These are phyloP conservation scores for Solanum raphanifolium DNA, from an alignment of 257 asterid genomes.

Conservation along the genomic window DNA sequence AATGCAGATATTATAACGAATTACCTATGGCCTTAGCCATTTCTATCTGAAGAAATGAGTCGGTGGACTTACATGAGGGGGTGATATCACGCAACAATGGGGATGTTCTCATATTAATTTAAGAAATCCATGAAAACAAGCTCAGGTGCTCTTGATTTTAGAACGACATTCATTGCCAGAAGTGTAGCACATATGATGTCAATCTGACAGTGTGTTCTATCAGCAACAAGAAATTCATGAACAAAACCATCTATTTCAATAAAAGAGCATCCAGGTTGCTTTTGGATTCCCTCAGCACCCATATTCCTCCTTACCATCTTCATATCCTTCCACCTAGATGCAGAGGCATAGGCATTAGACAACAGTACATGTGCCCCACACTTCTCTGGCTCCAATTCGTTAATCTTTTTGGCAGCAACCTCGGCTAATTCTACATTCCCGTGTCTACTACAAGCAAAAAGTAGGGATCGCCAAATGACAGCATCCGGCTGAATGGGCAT, in stretches of 20 bases:
- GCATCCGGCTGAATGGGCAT: background rate
- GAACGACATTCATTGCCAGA: background rate
- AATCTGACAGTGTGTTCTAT: background rate
- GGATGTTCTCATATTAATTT: background rate
- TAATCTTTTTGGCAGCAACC: background rate
- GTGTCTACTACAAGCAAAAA: constrained; percentile 4
- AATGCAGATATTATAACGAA: background rate
- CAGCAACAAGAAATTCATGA: constrained; percentile 10
- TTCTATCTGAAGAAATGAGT: background rate
- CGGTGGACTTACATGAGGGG: background rate
- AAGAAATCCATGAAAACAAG: background rate
- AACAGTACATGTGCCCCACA: constrained; percentile 8
- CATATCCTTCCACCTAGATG: constrained; percentile 10
- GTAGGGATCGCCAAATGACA: constrained; percentile 13
- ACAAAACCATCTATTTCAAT: constrained; percentile 3
- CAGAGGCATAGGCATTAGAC: constrained; percentile 11
- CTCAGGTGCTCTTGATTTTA: background rate
- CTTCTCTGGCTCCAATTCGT: constrained; percentile 1
- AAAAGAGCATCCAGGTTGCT: constrained; percentile 12
- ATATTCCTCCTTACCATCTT: constrained; percentile 3
- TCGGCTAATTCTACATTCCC: constrained; percentile 5
- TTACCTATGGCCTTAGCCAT: background rate
- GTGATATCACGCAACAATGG: background rate
- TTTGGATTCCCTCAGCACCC: constrained; percentile 2
- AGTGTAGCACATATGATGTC: background rate